Percentiles rank a stretch among this genome's conserved stretches.
Evolutionary conservation across 495 filamentous ascomycete genomes (phyloP).

Genomic region (Tuber borchii): DNA sequence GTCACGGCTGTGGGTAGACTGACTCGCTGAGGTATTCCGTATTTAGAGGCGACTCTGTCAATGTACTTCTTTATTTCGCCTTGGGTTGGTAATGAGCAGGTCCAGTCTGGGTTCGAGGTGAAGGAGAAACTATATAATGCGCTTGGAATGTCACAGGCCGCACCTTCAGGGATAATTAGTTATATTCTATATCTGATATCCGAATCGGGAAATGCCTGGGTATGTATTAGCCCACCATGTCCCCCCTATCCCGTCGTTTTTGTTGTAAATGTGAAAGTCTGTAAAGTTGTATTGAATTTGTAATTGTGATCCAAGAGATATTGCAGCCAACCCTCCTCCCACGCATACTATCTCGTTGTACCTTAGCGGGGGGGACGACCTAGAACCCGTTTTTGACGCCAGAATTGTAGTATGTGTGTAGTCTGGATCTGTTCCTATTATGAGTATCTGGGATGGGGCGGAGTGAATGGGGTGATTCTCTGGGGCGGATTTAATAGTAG

Average conservation of each 20-base stretch:
- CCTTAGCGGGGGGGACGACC: neutral
- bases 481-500: neutral
- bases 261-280: slow-evolving; percentile 13
- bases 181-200: neutral
- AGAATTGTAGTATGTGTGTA: neutral
- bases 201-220: slow-evolving; percentile 6
- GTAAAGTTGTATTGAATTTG: slow-evolving; percentile 1
- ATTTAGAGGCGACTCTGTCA: slow-evolving; percentile 46
- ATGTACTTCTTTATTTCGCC: slow-evolving; percentile 49
- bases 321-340: slow-evolving; percentile 7
- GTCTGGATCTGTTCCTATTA: neutral
- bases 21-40: slow-evolving; percentile 46
- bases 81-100: slow-evolving; percentile 45
- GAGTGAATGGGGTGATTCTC: neutral
- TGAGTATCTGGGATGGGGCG: neutral
- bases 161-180: neutral
- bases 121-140: slow-evolving; percentile 51
- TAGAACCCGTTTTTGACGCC: neutral
- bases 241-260: slow-evolving; percentile 2
- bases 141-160: slow-evolving; percentile 16
- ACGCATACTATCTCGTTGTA: neutral
- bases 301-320: slow-evolving; percentile 12
- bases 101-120: slow-evolving; percentile 47
- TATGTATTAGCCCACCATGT: slow-evolving; percentile 15
- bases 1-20: slow-evolving; percentile 46